A percentile compares a stretch with the other conserved stretches of the same genome.
Evolutionary conservation across 805 yeast species (phyloP).

Genomic region (Zygoascus flipseniorum): DNA sequence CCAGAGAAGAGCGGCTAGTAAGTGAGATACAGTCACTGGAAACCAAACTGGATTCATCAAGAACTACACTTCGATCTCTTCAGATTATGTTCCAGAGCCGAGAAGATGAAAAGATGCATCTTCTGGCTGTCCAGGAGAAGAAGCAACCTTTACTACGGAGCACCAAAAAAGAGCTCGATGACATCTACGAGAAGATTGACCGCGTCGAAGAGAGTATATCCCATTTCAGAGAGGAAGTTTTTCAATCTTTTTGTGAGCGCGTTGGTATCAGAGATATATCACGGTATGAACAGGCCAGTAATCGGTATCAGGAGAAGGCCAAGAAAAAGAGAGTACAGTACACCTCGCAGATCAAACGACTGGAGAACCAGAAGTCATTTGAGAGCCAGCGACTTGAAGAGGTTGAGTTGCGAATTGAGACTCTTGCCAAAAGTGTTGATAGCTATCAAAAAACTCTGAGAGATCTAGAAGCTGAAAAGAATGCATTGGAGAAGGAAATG

Average conservation of each 20-base stretch:
- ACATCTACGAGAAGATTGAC: conserved; percentile 1
- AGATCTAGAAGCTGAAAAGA: conserved; percentile 28
- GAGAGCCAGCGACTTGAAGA: conserved; percentile 54
- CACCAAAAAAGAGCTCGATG: conserved; percentile 9
- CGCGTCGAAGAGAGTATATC: conserved; percentile 8
- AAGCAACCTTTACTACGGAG: conserved; percentile 35
- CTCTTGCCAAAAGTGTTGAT: conserved; percentile 27
- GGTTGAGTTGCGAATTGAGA: conserved; percentile 38
- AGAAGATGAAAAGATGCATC: conserved; percentile 18
- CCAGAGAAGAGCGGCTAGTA: conserved; percentile 45
- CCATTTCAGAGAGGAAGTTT: conserved; percentile 18
- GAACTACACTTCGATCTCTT: conserved; percentile 24
- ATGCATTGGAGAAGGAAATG: conserved; percentile 13
- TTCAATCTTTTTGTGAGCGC: conserved; percentile 44
- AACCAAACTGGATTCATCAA: conserved; percentile 22
- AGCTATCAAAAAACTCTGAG: conserved; percentile 34
- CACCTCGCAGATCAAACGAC: conserved; percentile 49
- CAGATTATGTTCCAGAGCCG: conserved; percentile 26
- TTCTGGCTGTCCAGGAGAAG: conserved; percentile 28
- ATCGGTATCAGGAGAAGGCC: conserved; percentile 27
- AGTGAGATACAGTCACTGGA: conserved; percentile 48
- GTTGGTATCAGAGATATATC: conserved; percentile 48
- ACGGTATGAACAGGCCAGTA: conserved; percentile 66
- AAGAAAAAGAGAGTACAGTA: conserved; percentile 39
- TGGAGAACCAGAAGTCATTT: conserved; percentile 54